phyloP scores from a whole-genome alignment of 257 asterid species.

The Solanum pimpinellifolium region DNA sequence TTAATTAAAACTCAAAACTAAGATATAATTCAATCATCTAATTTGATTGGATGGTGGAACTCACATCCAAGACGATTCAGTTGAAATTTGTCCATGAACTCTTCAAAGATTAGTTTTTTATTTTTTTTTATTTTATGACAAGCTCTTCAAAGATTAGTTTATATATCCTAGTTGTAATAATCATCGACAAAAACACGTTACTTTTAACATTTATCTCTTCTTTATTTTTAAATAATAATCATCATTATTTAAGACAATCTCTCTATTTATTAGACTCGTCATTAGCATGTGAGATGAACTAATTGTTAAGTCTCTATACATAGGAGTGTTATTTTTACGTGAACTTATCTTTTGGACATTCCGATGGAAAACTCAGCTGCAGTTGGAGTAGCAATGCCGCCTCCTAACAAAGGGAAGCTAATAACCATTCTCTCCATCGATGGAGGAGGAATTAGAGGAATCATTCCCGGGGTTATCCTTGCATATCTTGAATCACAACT shows the following conservation, averaged over 20 bases:
- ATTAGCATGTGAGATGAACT: background rate
- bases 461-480: conserved; percentile 37
- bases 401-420: conserved; percentile 28
- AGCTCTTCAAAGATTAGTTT: background rate
- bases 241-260: background rate
- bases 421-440: conserved; percentile 36
- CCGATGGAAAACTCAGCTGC: conserved; percentile 3
- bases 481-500: conserved; percentile 36
- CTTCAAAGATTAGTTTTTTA: background rate
- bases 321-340: background rate
- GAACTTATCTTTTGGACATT: background rate
- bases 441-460: conserved; percentile 58
- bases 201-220: background rate
- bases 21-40: background rate
- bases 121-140: background rate
- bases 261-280: background rate
- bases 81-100: background rate
- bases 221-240: background rate
- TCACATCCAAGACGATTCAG: background rate
- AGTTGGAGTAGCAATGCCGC: background rate
- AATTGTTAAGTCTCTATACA: background rate
- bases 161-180: background rate
- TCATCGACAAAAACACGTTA: background rate
- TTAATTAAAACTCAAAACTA: background rate
- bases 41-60: background rate